Evolutionary conservation across 177 flowering plant genomes (phyloP).

Genomic region (Vitis hybrid): DNA sequence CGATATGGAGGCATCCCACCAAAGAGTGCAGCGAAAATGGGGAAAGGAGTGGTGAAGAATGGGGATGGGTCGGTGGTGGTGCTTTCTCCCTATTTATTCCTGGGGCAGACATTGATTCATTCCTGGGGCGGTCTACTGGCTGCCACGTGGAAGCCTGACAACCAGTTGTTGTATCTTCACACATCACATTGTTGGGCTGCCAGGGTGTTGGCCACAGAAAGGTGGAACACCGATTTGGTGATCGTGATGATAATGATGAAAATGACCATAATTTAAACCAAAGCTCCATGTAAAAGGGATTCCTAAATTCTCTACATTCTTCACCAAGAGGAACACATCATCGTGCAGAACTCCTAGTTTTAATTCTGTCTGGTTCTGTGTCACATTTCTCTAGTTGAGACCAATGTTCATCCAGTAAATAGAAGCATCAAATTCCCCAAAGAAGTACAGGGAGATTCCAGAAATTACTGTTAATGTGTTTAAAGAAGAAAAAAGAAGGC

Average conservation of each 20-base stretch:
- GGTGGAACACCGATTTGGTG: conserved; percentile 7
- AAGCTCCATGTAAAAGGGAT: neutral
- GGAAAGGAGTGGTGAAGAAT: conserved; percentile 21
- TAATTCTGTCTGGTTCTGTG: too few species aligned
- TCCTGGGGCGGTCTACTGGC: conserved; percentile 3
- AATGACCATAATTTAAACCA: neutral
- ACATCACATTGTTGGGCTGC: conserved; percentile 14
- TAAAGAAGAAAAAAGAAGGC: too few species aligned
- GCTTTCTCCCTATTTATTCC: conserved; percentile 11
- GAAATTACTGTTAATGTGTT: too few species aligned
- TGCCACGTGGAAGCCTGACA: conserved; percentile 12
- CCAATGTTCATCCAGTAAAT: too few species aligned
- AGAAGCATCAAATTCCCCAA: too few species aligned
- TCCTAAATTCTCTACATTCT: conserved; percentile 4
- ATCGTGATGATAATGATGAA: neutral
- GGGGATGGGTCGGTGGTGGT: conserved; percentile 29
- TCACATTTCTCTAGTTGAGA: neutral
- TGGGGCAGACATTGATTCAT: conserved; percentile 13
- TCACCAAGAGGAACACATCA: neutral
- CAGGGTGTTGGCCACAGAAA: conserved; percentile 19
- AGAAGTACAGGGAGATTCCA: too few species aligned
- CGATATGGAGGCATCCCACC: conserved; percentile 23
- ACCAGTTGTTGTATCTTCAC: conserved; percentile 10
- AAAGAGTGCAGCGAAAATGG: neutral
- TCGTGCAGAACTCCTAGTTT: too few species aligned